A percentile compares a stretch with the other conserved stretches of the same genome.
phyloP scores from a whole-genome alignment of 768 basidiomycete species.

The Rhizopogon sp. region DNA sequence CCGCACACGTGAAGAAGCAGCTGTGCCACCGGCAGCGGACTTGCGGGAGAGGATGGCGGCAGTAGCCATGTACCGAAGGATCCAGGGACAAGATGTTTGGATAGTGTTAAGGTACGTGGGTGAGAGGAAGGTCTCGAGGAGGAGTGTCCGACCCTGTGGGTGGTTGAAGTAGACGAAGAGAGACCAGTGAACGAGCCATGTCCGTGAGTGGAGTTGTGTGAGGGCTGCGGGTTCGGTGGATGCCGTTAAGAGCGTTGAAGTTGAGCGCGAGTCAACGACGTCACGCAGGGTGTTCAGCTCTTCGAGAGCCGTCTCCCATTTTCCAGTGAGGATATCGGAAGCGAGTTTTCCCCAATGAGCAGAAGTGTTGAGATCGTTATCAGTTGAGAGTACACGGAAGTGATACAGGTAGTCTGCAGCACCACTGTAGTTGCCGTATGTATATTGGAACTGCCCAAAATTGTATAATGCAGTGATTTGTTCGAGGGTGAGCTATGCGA shows the following conservation, averaged over 20 bases:
- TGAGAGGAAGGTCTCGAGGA: constrained; percentile 94
- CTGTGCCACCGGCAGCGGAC: constrained; percentile 43
- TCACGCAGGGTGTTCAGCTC: constrained; percentile 96
- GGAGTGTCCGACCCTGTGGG: constrained; percentile 81
- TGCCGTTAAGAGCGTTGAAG: constrained; percentile 42
- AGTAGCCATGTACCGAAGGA: constrained; percentile 89
- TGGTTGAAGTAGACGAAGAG: constrained; percentile 99
- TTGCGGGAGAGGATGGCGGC: constrained; percentile 92
- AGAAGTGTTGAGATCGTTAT: constrained; percentile 88
- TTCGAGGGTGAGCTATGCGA: constrained; percentile 77
- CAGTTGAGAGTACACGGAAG: constrained; percentile 95
- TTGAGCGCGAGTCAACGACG: constrained; percentile 75
- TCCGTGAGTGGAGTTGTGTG: constrained; percentile 86
- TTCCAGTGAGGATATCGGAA: constrained; percentile 90
- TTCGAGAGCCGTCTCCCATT: constrained; percentile 92
- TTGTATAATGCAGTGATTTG: constrained; percentile 96
- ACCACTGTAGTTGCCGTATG: constrained; percentile 95
- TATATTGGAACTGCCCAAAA: constrained; percentile 98
- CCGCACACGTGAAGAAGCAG: constrained; percentile 66
- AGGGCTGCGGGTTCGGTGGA: constrained; percentile 64
- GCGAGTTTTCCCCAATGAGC: constrained; percentile 99
- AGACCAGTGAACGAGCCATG: constrained; percentile 97
- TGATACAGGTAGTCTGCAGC: constrained; percentile 98
- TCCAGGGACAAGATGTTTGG: constrained; percentile 92
- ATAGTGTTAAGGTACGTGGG: constrained; percentile 98